These are phyloP conservation scores for Tylopilus rubrobrunneus DNA, from an alignment of 768 basidiomycete species.

Conservation along the genomic window DNA sequence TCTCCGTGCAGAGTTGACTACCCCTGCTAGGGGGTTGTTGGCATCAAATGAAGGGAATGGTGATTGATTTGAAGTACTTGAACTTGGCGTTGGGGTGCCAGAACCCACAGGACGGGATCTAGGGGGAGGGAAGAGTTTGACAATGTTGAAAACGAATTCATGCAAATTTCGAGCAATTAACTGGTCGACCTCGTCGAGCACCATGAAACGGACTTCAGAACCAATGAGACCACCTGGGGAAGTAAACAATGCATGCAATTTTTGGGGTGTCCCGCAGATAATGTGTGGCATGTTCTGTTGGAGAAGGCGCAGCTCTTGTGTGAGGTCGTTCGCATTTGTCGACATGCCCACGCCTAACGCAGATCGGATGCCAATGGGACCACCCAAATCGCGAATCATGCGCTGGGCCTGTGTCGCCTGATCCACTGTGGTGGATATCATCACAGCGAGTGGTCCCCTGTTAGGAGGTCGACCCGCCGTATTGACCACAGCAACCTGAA, in stretches of 20 bases:
- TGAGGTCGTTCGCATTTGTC: slow-evolving; percentile 53
- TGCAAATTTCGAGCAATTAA: slow-evolving; percentile 95
- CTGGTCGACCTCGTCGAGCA: slow-evolving; percentile 97
- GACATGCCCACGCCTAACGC: slow-evolving; percentile 84
- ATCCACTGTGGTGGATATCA: slow-evolving; percentile 97
- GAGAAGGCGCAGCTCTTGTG: slow-evolving; percentile 76
- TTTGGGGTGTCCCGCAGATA: slow-evolving; percentile 96
- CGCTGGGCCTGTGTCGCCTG: slow-evolving; percentile 97
- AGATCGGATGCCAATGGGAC: slow-evolving; percentile 87
- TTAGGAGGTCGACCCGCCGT: slow-evolving; percentile 52
- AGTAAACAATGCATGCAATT: slow-evolving; percentile 89
- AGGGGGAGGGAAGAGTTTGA: slow-evolving; percentile 88
- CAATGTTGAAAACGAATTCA: slow-evolving; percentile 91
- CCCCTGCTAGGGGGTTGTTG: slow-evolving; percentile 30
- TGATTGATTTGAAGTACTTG: slow-evolving; percentile 33
- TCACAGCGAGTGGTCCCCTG: slow-evolving; percentile 79
- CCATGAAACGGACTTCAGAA: slow-evolving; percentile 86
- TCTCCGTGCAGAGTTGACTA: slow-evolving; percentile 46
- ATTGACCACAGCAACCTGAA: slow-evolving; percentile 74
- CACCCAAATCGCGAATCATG: slow-evolving; percentile 92
- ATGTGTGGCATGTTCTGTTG: slow-evolving; percentile 94
- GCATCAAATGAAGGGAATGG: slow-evolving; percentile 49
- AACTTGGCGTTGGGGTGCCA: slow-evolving; percentile 32
- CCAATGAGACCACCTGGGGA: slow-evolving; percentile 72
- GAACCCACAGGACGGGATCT: slow-evolving; percentile 55